A percentile compares a stretch with the other conserved stretches of the same genome.
These are phyloP conservation scores for Cyclotella choctawhatcheeana DNA, from an alignment of 108 stramenopile genomes.

Conservation along the genomic window DNA sequence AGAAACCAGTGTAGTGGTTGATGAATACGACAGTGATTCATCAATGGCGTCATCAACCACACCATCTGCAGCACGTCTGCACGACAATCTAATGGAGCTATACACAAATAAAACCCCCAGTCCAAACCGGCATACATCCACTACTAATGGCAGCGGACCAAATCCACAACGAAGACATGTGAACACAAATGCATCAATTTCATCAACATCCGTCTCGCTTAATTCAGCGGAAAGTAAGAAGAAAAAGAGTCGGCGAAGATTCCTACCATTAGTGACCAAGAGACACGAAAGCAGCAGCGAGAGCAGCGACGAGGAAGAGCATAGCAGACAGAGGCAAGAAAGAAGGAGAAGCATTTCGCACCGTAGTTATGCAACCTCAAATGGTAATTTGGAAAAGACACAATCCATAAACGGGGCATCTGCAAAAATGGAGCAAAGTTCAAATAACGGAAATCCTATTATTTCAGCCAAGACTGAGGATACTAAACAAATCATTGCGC, in stretches of 20 bases:
- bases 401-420: not conserved
- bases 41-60: slow-evolving; percentile 4
- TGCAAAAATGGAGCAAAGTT: not conserved
- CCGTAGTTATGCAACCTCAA: no score
- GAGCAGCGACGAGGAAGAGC: not conserved
- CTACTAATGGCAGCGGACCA: not conserved
- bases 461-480: no score
- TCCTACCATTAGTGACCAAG: not conserved
- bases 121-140: not conserved
- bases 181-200: not conserved
- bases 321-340: not conserved
- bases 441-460: no score
- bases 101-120: not conserved
- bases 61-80: not conserved
- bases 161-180: not conserved
- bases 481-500: no score
- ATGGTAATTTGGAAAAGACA: no score
- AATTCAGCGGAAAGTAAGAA: not conserved
- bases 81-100: slow-evolving; percentile 3
- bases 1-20: no score
- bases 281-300: not conserved
- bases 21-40: no score
- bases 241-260: not conserved
- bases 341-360: no score
- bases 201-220: not conserved